Percentiles rank a stretch among this genome's conserved stretches.
phyloP scores from a whole-genome alignment of 164 flowering plant species.

The Piper betle region DNA sequence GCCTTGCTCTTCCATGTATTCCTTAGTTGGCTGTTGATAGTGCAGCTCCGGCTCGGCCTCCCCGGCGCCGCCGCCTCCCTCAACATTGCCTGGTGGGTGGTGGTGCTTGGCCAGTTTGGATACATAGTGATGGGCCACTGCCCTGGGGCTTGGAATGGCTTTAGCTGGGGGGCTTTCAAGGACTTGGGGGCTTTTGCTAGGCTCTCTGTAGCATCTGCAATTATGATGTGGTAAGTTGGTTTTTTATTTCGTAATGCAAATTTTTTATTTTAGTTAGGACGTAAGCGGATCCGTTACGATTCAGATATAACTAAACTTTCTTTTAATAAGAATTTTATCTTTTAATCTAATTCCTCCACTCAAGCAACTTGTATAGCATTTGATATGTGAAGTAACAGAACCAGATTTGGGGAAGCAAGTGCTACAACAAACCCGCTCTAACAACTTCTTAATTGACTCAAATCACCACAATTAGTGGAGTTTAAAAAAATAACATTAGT shows the following conservation, averaged over 20 bases:
- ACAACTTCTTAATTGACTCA: no score
- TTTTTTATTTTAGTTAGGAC: no score
- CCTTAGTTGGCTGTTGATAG: slow-evolving; percentile 36
- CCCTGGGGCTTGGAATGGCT: slow-evolving; percentile 44
- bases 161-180: slow-evolving; percentile 36
- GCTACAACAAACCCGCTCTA: no score
- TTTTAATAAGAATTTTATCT: no score
- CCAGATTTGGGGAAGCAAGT: no score
- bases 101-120: slow-evolving; percentile 24
- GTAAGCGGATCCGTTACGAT: no score
- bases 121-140: slow-evolving; percentile 29
- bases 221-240: slow-evolving; percentile 64
- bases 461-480: no score
- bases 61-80: slow-evolving; percentile 33
- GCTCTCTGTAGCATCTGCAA: slow-evolving; percentile 50
- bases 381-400: no score
- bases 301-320: no score
- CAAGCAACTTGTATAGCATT: no score
- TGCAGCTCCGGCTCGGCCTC: slow-evolving; percentile 25
- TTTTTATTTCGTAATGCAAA: not conserved
- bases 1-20: slow-evolving; percentile 25
- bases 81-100: slow-evolving; percentile 47
- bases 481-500: no score
- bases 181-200: slow-evolving; percentile 41
- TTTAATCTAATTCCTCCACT: no score